Evolutionary conservation across 2,329 filamentous ascomycete species (phyloP).

Genomic region (Hortaea werneckii): DNA sequence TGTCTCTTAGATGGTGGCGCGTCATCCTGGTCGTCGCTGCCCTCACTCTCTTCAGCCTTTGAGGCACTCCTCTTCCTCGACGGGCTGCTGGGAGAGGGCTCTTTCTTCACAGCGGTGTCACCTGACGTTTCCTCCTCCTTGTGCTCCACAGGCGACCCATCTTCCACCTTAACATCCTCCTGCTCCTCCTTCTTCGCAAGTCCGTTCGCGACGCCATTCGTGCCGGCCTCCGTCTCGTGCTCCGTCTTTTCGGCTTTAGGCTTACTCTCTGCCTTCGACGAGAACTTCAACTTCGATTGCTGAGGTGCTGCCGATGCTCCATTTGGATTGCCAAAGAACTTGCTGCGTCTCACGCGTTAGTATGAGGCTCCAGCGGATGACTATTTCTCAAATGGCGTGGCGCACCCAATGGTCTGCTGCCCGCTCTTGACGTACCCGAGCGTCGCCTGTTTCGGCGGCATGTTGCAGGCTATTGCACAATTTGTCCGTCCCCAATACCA

Average conservation of each 20-base stretch:
- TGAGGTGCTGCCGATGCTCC: conserved; percentile 52
- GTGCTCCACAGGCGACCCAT: conserved; percentile 12
- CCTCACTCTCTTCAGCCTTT: conserved; percentile 10
- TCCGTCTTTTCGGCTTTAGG: conserved; percentile 12
- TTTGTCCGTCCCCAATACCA: conserved; percentile 6
- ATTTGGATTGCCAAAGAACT: conserved; percentile 67
- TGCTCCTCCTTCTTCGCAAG: conserved; percentile 21
- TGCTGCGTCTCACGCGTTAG: conserved; percentile 43
- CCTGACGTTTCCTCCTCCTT: conserved; percentile 16
- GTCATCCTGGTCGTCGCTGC: conserved; percentile 18
- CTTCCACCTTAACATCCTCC: conserved; percentile 24
- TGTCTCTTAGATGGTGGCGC: conserved; percentile 28
- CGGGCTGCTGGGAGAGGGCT: conserved; percentile 10
- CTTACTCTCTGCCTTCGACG: conserved; percentile 25
- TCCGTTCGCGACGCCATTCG: conserved; percentile 15
- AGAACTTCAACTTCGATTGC: conserved; percentile 72
- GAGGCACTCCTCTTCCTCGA: conserved; percentile 21
- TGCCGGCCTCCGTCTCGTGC: conserved; percentile 4
- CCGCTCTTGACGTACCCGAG: conserved; percentile 74
- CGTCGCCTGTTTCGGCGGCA: conserved; percentile 63
- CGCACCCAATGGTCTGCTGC: conserved; percentile 66
- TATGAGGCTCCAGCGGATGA: neutral
- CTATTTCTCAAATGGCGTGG: conserved; percentile 6
- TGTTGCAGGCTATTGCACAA: conserved; percentile 15
- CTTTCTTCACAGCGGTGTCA: conserved; percentile 8